Evolutionary conservation across 148 eudicot species (phyloP).

Genomic region (Fallopia convolvulus): DNA sequence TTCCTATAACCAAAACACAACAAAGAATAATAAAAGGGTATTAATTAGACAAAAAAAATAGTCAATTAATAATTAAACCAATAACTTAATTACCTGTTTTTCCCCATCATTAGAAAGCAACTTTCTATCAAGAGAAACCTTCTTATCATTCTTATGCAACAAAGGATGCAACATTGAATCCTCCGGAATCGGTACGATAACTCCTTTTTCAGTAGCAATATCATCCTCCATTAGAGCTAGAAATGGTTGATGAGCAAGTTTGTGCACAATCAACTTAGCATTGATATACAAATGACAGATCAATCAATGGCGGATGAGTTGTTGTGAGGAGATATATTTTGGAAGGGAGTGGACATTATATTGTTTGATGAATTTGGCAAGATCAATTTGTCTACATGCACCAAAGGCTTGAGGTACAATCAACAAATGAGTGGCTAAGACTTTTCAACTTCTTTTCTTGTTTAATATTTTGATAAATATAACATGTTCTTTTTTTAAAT

Average conservation of each 20-base stretch:
- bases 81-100: conserved; percentile 29
- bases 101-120: conserved; percentile 17
- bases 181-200: conserved; percentile 32
- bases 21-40: background rate
- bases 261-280: conserved; percentile 40
- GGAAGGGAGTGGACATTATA: background rate
- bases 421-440: background rate
- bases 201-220: conserved; percentile 24
- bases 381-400: background rate
- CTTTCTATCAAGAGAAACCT: conserved; percentile 24
- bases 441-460: background rate
- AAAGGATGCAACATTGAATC: conserved; percentile 19
- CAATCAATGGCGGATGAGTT: conserved; percentile 1
- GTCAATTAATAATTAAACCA: background rate
- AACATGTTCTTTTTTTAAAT: no score
- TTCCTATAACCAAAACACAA: conserved; percentile 34
- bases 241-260: conserved; percentile 23
- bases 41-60: background rate
- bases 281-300: background rate
- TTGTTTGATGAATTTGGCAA: background rate
- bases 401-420: background rate
- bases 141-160: conserved; percentile 7
- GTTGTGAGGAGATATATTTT: background rate
- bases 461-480: no score
- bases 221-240: conserved; percentile 20